Percentiles rank a stretch among this genome's conserved stretches.
These are phyloP conservation scores for Piper longum DNA, from an alignment of 164 flowering plant species.

Conservation along the genomic window DNA sequence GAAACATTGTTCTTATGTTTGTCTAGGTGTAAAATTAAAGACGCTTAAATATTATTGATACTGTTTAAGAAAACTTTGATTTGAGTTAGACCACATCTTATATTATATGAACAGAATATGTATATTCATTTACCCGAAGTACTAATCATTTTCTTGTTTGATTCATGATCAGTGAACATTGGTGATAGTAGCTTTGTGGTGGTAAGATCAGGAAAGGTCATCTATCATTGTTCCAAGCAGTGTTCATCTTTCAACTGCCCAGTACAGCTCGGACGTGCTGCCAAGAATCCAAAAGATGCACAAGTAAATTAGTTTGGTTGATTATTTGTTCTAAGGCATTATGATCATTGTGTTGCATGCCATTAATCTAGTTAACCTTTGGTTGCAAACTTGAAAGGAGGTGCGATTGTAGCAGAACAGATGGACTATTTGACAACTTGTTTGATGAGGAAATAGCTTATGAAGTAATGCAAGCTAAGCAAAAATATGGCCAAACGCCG, in stretches of 20 bases:
- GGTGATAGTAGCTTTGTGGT: slow-evolving; percentile 89
- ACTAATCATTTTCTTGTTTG: not conserved
- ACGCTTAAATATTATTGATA: no score
- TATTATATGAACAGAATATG: no score
- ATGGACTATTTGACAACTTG: slow-evolving; percentile 77
- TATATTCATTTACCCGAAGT: no score
- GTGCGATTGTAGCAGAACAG: slow-evolving; percentile 70
- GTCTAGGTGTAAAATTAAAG: no score
- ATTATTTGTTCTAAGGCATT: not conserved
- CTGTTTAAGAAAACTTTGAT: no score
- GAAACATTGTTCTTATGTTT: no score
- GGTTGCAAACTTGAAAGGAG: slow-evolving; percentile 27
- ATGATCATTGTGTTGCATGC: not conserved
- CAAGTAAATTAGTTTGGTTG: not conserved
- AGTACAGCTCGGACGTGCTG: slow-evolving; percentile 32
- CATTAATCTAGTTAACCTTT: not conserved
- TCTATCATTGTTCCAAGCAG: slow-evolving; percentile 72
- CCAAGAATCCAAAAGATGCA: not conserved
- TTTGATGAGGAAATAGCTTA: slow-evolving; percentile 61
- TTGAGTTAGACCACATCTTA: no score
- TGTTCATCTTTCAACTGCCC: slow-evolving; percentile 77
- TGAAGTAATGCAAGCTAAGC: slow-evolving; percentile 52
- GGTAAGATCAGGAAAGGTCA: slow-evolving; percentile 65
- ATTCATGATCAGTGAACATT: slow-evolving; percentile 32
- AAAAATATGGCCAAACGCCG: slow-evolving; percentile 63